Base-by-base conservation (phyloP, 108 stramenopile genomes). In the Discostella pseudostelligera region DNA sequence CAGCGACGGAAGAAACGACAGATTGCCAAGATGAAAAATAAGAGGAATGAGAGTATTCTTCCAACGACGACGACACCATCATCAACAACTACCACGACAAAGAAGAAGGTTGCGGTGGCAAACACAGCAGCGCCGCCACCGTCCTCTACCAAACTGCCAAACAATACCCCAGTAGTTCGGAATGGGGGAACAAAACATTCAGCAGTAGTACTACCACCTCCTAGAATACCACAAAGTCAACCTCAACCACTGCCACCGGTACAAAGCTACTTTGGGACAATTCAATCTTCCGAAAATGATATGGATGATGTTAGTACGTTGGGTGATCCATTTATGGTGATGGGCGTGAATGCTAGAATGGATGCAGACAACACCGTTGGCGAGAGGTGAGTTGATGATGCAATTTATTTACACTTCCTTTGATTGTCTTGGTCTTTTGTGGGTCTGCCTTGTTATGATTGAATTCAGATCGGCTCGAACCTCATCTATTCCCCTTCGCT, bases 251-350 rank as follows among this genome's bases (percentile, higher is more conserved):
- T 5, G 5, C 32, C 32, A 32, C 32, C 32, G 5, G 32, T 5
- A 3, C 32, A 32, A 32, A 32, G 32, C 32, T 32, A 65, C 48
- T 69, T 78, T 49, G 77, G 77, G 14, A 78, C 77, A 10, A 78
- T 78, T 26, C 69, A 78, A 56, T 61, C 74, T 4, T 56, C 36
- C 29, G 74, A 67, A 4, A 9, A 4, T 3, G 55, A 32, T 35
- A 19, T 56, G 39, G 92, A 94, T 65, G 92, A 94, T 64, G 77
- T 94, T 16, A 84, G 83, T 54, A 90, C 92, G 2, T 45, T 94
- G 29, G 89, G 87, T 17, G 92, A 94, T 67, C 92, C 89, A 48
- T 78, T 86, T 64, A 85, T 82, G 64, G 83, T 84, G 5, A 68
- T 78, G 21, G 87, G 25, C 0, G 79, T 77, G 14, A 26, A 65